Evolutionary conservation across 208 protist species (phyloP), one percentile per base, ranked within the genome.

Genomic region (Phytomonas sp.): DNA sequence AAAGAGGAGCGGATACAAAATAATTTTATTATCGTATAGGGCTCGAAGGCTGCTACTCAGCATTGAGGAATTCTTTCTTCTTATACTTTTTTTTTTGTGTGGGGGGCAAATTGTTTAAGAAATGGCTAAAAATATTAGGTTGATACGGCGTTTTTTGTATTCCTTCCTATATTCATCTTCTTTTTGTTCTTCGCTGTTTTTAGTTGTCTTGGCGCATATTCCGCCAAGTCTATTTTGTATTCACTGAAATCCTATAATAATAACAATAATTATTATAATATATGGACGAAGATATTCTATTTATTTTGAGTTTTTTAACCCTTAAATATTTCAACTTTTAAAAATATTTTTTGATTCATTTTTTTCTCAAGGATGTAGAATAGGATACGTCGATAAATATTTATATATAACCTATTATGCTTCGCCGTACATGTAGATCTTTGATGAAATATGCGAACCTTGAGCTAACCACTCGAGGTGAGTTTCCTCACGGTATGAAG

Each of bases 401-500:
- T 62, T 6, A 23, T 4, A 31, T 28, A 75, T n/a, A 33, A 0
- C 51, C 4, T n/a, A 77, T 64, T 62, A 93, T 93, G 88, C 60
- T 93, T 36, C 75, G 81, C 0, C 71, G 74, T 15, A 78, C 70
- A n/a, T 60, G 59, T 11, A 51, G 28, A 8, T 60, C 59, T 6
- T 69, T 40, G 60, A 95, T 95, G 87, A 93, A 93, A 67, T 95
- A 95, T 65, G 90, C 87, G 2, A 89, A 95, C 61, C 68, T 95
- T 29, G 87, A 95, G 63, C 73, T 95, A 17, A 88, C 90, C 9
- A 95, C 90, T 9, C 74, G 90, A 9, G 90, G 90, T 53, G 90
- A 95, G 68, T 95, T 95, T 77, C 90, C 90, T 15, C 90, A 95
- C 71, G 90, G 90, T n/a, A 91, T 95, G 86, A 93, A 95, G 60